Base-by-base conservation (phyloP, 2,329 filamentous ascomycete species). In the Epichloe coenophiala region DNA sequence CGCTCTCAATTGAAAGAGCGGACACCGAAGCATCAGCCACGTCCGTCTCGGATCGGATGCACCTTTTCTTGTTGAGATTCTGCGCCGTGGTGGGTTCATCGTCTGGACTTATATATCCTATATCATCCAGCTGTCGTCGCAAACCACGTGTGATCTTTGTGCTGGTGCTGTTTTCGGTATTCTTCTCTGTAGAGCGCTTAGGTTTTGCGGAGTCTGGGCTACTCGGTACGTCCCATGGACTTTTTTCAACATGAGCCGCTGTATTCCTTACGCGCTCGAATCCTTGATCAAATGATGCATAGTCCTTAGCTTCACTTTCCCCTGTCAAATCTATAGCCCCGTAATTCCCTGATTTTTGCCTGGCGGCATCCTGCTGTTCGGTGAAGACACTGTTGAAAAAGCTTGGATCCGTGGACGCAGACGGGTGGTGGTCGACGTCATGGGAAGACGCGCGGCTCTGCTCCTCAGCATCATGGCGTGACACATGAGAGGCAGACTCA, bases 361-460 rank as follows among this genome's bases (percentile, higher is more conserved):
- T 53, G 15, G 60, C 58, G 21, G 64, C 63, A 36, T 63, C 61
- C 39, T 67, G 65, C 56, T 76, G 72, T 45, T 74, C 70, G 19
- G 73, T 64, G 51, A 74, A 76, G 9, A 77, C 58, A 47, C 62
- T 65, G 45, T 68, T 68, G 54, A 77, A 77, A 55, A 75, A 71
- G 0, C 63, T 66, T 1, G 68, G 65, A 51, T 77, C 71, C 1
- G 74, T 77, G 15, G 73, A 76, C 21, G 59, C 63, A 6, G 67
- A 66, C 38, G 59, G 58, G 50, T 58, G 58, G 50, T 58, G 56
- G 51, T 62, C 17, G 58, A 61, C 27, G 55, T 33, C 52, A 55
- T 19, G 35, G 45, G 36, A 50, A 43, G 40, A 50, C 43, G 35
- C 39, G 43, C 39, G 37, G 46, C 43, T 47, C 45, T 46, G 43